phyloP scores from a whole-genome alignment of 2,329 filamentous ascomycete genomes.

The Arthrocladium fulminans region DNA sequence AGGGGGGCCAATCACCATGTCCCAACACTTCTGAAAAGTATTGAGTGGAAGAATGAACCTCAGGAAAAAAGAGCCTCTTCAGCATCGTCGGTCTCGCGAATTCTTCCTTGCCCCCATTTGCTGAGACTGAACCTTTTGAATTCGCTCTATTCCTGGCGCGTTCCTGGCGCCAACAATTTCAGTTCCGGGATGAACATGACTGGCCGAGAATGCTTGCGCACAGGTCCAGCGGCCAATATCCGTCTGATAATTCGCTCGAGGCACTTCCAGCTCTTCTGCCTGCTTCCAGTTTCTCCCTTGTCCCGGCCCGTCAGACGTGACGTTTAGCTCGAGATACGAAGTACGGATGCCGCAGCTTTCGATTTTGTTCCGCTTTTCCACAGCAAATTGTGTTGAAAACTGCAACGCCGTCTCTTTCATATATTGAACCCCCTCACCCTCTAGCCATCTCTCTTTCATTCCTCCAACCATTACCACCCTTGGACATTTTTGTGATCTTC shows the following conservation, averaged over 20 bases:
- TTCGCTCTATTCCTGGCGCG: background rate
- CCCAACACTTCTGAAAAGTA: background rate
- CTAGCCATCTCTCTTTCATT: background rate
- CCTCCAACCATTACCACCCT: slow-evolving; percentile 1
- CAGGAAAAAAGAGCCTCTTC: background rate
- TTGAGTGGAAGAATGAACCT: background rate
- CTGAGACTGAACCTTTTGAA: background rate
- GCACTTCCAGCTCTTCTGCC: background rate
- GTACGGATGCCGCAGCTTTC: slow-evolving; percentile 5
- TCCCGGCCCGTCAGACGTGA: slow-evolving; percentile 1
- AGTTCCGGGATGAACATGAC: background rate
- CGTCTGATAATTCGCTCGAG: background rate
- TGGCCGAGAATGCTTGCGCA: background rate
- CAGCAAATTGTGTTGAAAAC: slow-evolving; percentile 2
- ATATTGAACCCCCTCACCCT: background rate
- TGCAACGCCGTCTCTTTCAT: slow-evolving; percentile 3
- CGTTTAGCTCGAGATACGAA: slow-evolving; percentile 2
- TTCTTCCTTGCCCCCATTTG: background rate
- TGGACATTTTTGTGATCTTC: slow-evolving; percentile 9
- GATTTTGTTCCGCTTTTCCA: background rate
- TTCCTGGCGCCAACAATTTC: slow-evolving; percentile 1
- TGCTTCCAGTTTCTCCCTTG: background rate
- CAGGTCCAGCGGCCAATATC: background rate
- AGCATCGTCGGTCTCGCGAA: background rate
- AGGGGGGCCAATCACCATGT: background rate